Percentiles rank a stretch among this genome's conserved stretches.
Conservation (phyloP, 1,284 basidiomycete genomes). For the Cutaneotrichosporon cutaneum region DNA sequence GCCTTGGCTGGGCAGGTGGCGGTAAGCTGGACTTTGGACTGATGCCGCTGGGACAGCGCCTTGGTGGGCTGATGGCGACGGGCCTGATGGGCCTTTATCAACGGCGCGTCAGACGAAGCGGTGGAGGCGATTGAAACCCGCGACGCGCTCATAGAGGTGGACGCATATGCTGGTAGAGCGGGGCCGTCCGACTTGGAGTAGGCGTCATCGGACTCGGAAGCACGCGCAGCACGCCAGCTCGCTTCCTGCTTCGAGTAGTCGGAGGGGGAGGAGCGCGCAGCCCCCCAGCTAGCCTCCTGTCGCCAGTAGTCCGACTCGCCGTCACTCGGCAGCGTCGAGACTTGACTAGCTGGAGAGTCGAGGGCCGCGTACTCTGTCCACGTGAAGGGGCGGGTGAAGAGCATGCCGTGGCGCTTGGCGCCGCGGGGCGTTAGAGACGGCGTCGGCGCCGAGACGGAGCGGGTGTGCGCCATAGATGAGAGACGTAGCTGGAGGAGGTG, state of each 20-base stretch:
- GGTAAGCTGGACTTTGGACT: no score
- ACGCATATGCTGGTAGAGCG: no score
- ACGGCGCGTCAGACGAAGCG: no score
- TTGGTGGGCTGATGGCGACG: no score
- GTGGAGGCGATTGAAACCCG: no score
- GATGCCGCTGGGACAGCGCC: no score
- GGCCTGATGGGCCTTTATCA: no score
- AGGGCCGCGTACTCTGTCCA: neutral
- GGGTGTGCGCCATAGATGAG: neutral
- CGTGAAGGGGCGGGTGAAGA: conserved; percentile 1
- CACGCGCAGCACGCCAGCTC: neutral
- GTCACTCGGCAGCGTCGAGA: no score
- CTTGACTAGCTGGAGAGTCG: neutral
- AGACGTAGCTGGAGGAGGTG: neutral
- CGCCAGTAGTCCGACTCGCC: neutral
- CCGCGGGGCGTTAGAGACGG: neutral
- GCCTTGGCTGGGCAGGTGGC: no score
- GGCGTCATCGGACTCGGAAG: no score
- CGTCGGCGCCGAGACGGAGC: neutral
- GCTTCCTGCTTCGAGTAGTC: neutral
- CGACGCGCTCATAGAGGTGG: no score
- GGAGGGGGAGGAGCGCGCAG: neutral
- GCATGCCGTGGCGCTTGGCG: neutral
- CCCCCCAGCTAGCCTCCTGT: neutral
- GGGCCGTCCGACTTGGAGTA: no score